phyloP scores from a whole-genome alignment of 163 green algal genomes.

The Chloromonas sp. region DNA sequence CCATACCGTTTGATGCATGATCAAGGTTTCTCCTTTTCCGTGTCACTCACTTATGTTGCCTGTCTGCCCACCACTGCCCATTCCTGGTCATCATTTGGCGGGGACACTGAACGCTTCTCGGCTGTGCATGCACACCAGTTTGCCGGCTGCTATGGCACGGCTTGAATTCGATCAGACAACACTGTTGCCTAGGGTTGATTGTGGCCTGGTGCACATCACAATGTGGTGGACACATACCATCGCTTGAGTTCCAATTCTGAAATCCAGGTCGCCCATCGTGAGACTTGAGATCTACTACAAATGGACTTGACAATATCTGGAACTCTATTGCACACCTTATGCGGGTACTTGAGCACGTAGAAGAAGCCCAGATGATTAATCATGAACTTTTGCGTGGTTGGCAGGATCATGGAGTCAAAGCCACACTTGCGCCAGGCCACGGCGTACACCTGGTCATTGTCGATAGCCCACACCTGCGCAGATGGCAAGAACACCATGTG shows the following conservation, averaged over 20 bases:
- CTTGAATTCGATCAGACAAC: neutral
- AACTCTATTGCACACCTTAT: neutral
- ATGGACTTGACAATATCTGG: too few species aligned
- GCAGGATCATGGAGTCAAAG: constrained; percentile 41
- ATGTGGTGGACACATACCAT: neutral
- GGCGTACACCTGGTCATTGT: constrained; percentile 36
- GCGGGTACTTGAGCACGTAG: constrained; percentile 45
- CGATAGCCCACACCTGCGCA: constrained; percentile 17
- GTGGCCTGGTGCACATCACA: neutral
- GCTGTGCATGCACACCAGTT: too few species aligned
- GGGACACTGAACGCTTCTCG: too few species aligned
- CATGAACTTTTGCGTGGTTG: constrained; percentile 48
- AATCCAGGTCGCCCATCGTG: neutral
- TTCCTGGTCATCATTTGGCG: too few species aligned
- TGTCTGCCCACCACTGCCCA: too few species aligned
- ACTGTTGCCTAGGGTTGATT: neutral
- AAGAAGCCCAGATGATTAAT: constrained; percentile 46
- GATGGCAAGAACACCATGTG: too few species aligned
- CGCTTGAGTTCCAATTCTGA: neutral
- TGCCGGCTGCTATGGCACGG: too few species aligned
- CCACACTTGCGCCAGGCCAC: constrained; percentile 37
- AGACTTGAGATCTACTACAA: too few species aligned
- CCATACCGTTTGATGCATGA: too few species aligned
- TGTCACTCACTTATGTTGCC: too few species aligned
- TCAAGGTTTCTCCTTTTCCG: too few species aligned